These are phyloP conservation scores for Nannochloris sp. DNA, from an alignment of 139 green algal genomes.

Conservation along the genomic window DNA sequence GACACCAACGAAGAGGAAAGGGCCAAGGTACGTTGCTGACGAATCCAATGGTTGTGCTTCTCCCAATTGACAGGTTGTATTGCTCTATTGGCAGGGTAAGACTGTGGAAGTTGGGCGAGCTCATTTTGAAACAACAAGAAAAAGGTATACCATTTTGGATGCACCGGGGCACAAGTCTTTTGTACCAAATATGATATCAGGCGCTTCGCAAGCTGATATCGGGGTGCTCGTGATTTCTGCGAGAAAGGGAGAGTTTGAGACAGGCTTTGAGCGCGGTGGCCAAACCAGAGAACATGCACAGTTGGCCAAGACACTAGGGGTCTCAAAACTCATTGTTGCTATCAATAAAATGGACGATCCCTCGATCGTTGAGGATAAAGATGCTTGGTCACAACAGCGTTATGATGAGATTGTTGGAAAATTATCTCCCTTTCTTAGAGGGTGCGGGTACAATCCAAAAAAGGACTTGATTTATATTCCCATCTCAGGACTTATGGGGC, in stretches of 20 bases:
- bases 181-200: constrained; percentile 96
- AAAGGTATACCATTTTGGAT: constrained; percentile 91
- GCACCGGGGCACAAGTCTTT: constrained; percentile 98
- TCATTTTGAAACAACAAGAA: constrained; percentile 78
- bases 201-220: constrained; percentile 74
- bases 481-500: constrained; percentile 81
- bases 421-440: constrained; percentile 80
- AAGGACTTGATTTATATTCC: constrained; percentile 86
- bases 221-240: constrained; percentile 84
- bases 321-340: constrained; percentile 77
- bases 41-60: background rate
- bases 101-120: constrained; percentile 93
- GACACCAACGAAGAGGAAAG: constrained; percentile 99
- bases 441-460: constrained; percentile 85
- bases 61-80: background rate
- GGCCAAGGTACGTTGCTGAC: constrained; percentile 53
- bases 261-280: constrained; percentile 85
- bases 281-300: constrained; percentile 93
- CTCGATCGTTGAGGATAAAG: constrained; percentile 41
- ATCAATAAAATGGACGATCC: constrained; percentile 95
- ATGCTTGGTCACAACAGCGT: constrained; percentile 56
- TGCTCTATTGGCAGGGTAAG: constrained; percentile 58
- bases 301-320: constrained; percentile 90
- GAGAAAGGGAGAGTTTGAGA: constrained; percentile 86
- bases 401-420: constrained; percentile 86